Percentiles rank a stretch among this genome's conserved stretches.
Conservation (phyloP, 164 flowering plant genomes). For the Aristolochia fimbriata region DNA sequence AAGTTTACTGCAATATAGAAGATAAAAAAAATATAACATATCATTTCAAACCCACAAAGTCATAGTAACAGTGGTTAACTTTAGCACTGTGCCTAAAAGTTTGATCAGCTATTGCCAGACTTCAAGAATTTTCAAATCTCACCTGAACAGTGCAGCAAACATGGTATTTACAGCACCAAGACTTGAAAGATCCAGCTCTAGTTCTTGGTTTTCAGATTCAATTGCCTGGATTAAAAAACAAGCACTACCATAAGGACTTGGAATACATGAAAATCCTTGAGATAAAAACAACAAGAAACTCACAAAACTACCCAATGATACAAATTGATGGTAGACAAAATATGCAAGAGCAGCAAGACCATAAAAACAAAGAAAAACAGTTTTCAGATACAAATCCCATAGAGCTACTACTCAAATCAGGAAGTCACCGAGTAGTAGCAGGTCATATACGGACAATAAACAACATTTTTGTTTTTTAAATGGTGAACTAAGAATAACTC, state of each 20-base stretch:
- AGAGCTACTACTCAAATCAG: not conserved
- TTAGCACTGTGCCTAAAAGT: too few species aligned
- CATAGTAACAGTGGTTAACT: too few species aligned
- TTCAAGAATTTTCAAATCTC: not conserved
- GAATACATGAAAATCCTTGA: too few species aligned
- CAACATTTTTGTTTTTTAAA: too few species aligned
- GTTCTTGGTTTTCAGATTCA: conserved; percentile 76
- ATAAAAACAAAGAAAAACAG: not conserved
- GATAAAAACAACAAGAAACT: too few species aligned
- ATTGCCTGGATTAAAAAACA: conserved; percentile 45
- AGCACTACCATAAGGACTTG: not conserved
- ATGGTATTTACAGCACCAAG: conserved; percentile 89
- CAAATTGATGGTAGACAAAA: too few species aligned
- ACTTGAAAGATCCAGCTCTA: conserved; percentile 96
- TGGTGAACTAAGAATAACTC: too few species aligned
- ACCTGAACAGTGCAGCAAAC: conserved; percentile 98
- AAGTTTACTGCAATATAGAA: conserved; percentile 47
- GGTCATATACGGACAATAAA: too few species aligned
- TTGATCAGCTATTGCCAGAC: too few species aligned
- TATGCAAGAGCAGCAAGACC: too few species aligned
- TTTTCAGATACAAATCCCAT: not conserved
- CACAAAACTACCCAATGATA: too few species aligned
- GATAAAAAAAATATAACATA: not conserved
- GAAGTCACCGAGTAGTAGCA: too few species aligned
- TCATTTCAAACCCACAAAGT: not conserved